phyloP scores from a whole-genome alignment of 345 rosid genomes.

The Streptanthus diversifolius region DNA sequence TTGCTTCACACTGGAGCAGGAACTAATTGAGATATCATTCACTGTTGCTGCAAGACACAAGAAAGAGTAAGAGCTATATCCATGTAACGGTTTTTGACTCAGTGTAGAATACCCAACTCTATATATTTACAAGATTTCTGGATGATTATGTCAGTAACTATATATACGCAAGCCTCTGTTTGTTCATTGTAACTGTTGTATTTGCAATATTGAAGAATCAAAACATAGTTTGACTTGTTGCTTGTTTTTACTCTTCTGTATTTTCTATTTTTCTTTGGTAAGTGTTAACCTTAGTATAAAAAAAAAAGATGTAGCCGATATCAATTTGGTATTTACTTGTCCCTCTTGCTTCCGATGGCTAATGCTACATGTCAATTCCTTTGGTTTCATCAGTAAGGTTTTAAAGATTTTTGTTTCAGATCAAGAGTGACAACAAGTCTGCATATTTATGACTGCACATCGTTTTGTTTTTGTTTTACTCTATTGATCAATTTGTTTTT shows the following conservation, averaged over 20 bases:
- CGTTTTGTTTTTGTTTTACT: no score
- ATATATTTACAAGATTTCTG: constrained; percentile 22
- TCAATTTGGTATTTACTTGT: background rate
- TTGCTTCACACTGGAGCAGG: constrained; percentile 58
- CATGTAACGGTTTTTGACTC: constrained; percentile 25
- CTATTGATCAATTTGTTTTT: no score
- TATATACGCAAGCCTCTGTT: constrained; percentile 28
- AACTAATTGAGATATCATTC: constrained; percentile 16
- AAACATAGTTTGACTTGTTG: constrained; percentile 25
- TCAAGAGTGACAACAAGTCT: no score
- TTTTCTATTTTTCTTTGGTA: background rate
- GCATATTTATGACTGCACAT: no score
- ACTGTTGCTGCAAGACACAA: constrained; percentile 9
- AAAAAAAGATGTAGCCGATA: constrained; percentile 1
- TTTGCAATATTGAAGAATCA: constrained; percentile 28
- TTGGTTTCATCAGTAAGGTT: no score
- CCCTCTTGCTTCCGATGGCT: background rate
- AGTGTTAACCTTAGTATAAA: constrained; percentile 4
- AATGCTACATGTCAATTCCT: background rate
- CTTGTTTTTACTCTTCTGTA: background rate
- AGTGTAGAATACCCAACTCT: constrained; percentile 36
- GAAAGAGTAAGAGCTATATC: constrained; percentile 25
- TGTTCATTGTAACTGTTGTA: constrained; percentile 31
- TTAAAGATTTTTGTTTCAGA: no score
- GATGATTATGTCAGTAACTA: constrained; percentile 23